Evolutionary conservation across 1,139 yeast species (phyloP), one percentile per base, ranked within the genome.

Genomic region (Blastobotrys proliferans): DNA sequence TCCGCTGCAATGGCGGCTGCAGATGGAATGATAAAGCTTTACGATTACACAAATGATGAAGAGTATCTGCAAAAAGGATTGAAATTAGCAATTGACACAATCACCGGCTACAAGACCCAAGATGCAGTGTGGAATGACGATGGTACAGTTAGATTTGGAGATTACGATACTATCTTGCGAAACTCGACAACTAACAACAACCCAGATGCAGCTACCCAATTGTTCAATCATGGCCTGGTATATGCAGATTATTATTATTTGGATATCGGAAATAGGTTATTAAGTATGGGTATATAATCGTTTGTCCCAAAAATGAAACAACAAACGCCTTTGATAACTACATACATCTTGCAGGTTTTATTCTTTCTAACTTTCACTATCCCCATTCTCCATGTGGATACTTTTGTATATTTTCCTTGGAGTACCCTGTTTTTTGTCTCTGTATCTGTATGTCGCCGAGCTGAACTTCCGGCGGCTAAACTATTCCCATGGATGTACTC

Each of bases 1-100:
- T 61, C 65, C 2, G 63, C 64, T 1, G 64, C 54, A 2, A 59
- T 56, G 61, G 52, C 56, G 24, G 54, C 64, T n/a, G 50, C 59
- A 4, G 48, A 56, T 16, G 66, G 65, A 0, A 37, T 62, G 41
- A 9, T 47, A 11, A 22, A 22, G 13, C 19, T 47, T n/a, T 47
- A 13, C 35, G 29, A 39, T 33, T n/a, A 26, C 33, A 43, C 41
- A 18, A 28, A 30, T 6, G 35, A 40, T 10, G 31, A 25, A 18
- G 16, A 34, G 30, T 47, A 38, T 27, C 24, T 45, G 17, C 41
- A 30, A 14, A 5, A 14, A 11, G 34, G 34, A 6, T 17, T 30
- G 34, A 6, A 30, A 21, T 10, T 30, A 6, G 17, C 17, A 8
- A n/a, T 8, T 14, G 19, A 17, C 8, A 16, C 34, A 5, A 30